phyloP scores from a whole-genome alignment of 2,329 filamentous ascomycete genomes.

The Aspergillus sp. region DNA sequence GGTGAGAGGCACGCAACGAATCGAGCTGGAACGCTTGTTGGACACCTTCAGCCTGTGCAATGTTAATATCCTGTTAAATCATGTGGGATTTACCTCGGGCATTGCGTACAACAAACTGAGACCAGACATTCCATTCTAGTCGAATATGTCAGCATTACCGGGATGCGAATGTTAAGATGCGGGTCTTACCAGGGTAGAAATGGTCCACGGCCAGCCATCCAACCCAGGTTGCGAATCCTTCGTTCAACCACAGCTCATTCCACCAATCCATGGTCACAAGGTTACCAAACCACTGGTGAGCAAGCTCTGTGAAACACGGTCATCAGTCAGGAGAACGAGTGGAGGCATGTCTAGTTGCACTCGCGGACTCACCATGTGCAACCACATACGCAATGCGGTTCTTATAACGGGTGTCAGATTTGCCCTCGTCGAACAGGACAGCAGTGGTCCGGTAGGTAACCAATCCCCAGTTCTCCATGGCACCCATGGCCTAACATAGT shows the following conservation, averaged over 20 bases:
- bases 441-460: conserved; percentile 96
- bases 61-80: conserved; percentile 37
- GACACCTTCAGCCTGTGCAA: conserved; percentile 74
- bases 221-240: conserved; percentile 97
- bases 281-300: conserved; percentile 95
- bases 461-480: conserved; percentile 96
- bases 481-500: conserved; percentile 53
- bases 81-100: conserved; percentile 50
- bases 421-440: conserved; percentile 91
- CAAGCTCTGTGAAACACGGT: conserved; percentile 61
- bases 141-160: conserved; percentile 16
- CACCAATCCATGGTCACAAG: conserved; percentile 97
- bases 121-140: conserved; percentile 92
- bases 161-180: not conserved
- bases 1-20: conserved; percentile 84
- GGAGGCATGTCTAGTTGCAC: not conserved
- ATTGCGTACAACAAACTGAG: conserved; percentile 79
- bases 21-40: conserved; percentile 90
- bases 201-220: conserved; percentile 91
- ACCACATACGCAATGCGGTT: conserved; percentile 96
- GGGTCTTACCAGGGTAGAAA: conserved; percentile 68
- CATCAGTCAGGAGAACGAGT: conserved; percentile 5
- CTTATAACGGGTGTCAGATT: conserved; percentile 85
- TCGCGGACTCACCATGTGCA: conserved; percentile 62
- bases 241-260: conserved; percentile 91